A percentile compares a stretch with the other conserved stretches of the same genome.
Conservation (phyloP, 2,329 filamentous ascomycete species). For the Zarea fungicola region DNA sequence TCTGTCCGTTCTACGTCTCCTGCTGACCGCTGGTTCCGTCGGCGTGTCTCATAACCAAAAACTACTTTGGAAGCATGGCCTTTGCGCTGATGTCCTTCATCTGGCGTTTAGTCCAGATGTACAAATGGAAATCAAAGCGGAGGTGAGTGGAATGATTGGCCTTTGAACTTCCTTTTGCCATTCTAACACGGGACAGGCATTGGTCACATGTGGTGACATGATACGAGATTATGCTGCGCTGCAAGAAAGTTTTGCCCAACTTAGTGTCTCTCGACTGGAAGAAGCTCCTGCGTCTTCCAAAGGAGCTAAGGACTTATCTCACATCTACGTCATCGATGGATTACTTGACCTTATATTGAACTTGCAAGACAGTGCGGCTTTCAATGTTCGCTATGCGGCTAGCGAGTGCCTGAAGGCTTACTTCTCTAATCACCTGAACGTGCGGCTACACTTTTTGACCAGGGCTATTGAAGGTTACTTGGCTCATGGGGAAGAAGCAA, state of each 20-base stretch:
- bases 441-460: constrained; percentile 78
- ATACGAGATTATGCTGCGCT: constrained; percentile 74
- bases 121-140: constrained; percentile 73
- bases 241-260: constrained; percentile 84
- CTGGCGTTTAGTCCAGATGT: constrained; percentile 72
- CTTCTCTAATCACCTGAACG: constrained; percentile 73
- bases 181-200: constrained; percentile 42
- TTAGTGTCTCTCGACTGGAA: constrained; percentile 63
- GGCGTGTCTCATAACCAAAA: constrained; percentile 79
- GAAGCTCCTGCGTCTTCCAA: constrained; percentile 29
- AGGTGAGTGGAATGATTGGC: constrained; percentile 45
- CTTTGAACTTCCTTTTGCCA: constrained; percentile 5
- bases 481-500: constrained; percentile 71
- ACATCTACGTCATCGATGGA: constrained; percentile 89
- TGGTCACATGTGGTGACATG: constrained; percentile 80
- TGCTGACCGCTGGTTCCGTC: constrained; percentile 73
- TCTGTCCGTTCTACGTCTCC: constrained; percentile 78
- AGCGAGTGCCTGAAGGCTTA: constrained; percentile 93
- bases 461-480: constrained; percentile 85
- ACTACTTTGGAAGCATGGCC: constrained; percentile 77
- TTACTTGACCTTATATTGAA: constrained; percentile 77
- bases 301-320: constrained; percentile 46
- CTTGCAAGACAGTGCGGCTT: constrained; percentile 58
- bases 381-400: constrained; percentile 78
- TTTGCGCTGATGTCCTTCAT: constrained; percentile 73